Percentiles rank a stretch among this genome's conserved stretches.
Evolutionary conservation across 257 asterid species (phyloP).

Genomic region (Cynanchum wilfordii): DNA sequence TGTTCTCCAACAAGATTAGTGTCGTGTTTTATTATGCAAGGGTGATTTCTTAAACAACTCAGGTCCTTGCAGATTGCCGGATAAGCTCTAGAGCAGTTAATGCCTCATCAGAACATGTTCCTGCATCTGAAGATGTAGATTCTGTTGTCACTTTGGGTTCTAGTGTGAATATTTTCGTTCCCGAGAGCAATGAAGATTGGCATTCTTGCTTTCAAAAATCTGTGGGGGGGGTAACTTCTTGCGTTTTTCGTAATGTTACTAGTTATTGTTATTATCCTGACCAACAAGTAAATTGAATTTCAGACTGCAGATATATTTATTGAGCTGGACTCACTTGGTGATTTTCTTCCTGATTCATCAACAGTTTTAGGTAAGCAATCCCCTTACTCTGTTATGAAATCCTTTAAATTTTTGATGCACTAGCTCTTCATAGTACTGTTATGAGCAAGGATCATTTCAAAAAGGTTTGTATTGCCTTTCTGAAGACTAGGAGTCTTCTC

Average conservation of each 20-base stretch:
- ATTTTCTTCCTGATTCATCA: conserved; percentile 31
- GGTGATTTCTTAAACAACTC: conserved; percentile 1
- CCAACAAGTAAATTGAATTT: conserved; percentile 10
- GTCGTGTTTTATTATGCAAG: background rate
- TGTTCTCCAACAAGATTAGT: background rate
- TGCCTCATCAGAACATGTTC: conserved; percentile 14
- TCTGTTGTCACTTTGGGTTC: conserved; percentile 19
- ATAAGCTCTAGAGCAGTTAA: conserved; percentile 15
- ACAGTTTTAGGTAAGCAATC: conserved; percentile 30
- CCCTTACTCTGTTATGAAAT: background rate
- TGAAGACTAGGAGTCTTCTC: conserved; percentile 12
- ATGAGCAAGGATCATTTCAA: background rate
- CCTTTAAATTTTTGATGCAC: background rate
- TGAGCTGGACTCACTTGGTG: conserved; percentile 44
- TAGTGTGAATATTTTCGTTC: conserved; percentile 25
- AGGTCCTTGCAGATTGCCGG: conserved; percentile 11
- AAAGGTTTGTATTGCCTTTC: background rate
- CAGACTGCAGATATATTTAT: conserved; percentile 45
- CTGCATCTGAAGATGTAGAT: conserved; percentile 16
- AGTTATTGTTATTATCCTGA: conserved; percentile 20
- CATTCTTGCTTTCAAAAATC: conserved; percentile 35
- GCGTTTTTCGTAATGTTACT: conserved; percentile 9
- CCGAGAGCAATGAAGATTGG: conserved; percentile 30
- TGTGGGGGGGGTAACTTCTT: conserved; percentile 43
- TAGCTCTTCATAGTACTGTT: background rate